Evolutionary conservation across 2,329 filamentous ascomycete species (phyloP), one percentile per base, ranked within the genome.

Genomic region (Mycosphaerella sp.): DNA sequence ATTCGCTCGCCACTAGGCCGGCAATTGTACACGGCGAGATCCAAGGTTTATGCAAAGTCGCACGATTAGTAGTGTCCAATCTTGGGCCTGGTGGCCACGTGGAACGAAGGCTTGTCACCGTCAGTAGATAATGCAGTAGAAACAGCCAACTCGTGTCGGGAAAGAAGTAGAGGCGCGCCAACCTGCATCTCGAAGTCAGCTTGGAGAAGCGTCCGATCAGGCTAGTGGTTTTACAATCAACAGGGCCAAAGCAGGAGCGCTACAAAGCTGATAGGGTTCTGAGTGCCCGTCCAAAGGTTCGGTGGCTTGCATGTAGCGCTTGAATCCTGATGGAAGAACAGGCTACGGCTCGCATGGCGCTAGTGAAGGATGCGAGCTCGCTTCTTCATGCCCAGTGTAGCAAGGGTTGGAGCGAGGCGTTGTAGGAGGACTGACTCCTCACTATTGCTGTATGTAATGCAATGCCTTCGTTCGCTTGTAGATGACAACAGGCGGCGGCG

Each of bases 181-280:
- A 50, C 32, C 45, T 53, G 49, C 49, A 56, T 52, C 32, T 21
- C 45, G 45, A n/a, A 29, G 39, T 40, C 36, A 60, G 58, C 58
- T 60, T 53, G 56, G 55, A 59, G 47, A 56, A 58, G 53, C 58
- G 52, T 55, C 54, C 41, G 32, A 29, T 51, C 51, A 53, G 47
- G 53, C 47, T 54, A 48, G 36, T 43, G 34, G 26, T 21, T 40
- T 36, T 31, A 29, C 17, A 40, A 48, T 38, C 10, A 49, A 52
- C 48, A 49, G 36, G 46, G 51, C 49, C 32, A 49, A 54, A 50
- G 52, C 48, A 42, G 23, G 38, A 51, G 55, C 48, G 51, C 29
- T 48, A 29, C 42, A 48, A 55, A 40, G 48, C 47, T 47, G 51
- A 57, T 47, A 51, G 47, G 51, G 45, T 42, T 43, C 29, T 39